phyloP scores from a whole-genome alignment of 306 rosid species.

The Vachellia pachyceras region DNA sequence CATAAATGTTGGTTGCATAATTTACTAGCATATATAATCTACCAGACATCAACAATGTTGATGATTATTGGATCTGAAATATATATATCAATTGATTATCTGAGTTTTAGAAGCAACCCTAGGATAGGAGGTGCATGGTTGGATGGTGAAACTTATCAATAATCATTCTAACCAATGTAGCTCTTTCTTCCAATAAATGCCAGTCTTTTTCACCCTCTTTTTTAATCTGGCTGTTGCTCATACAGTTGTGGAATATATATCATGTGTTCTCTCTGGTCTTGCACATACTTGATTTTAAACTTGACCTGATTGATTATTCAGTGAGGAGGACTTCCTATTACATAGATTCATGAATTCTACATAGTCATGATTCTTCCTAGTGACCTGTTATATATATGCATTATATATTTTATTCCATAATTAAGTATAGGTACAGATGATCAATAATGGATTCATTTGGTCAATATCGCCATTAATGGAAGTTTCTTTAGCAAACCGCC shows the following conservation, averaged over 20 bases:
- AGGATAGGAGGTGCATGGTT: constrained; percentile 16
- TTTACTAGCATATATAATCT: neutral
- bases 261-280: constrained; percentile 30
- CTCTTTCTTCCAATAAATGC: constrained; percentile 32
- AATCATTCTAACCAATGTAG: neutral
- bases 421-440: neutral
- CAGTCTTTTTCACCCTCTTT: constrained; percentile 31
- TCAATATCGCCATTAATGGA: neutral
- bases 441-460: constrained; percentile 14
- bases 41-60: constrained; percentile 1
- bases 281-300: constrained; percentile 39
- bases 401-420: constrained; percentile 9
- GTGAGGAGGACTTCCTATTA: constrained; percentile 31
- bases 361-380: constrained; percentile 37
- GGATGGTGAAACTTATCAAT: constrained; percentile 31
- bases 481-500: constrained; percentile 1
- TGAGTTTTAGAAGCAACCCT: constrained; percentile 24
- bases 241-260: constrained; percentile 6
- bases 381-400: neutral
- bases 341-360: constrained; percentile 34
- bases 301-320: constrained; percentile 36
- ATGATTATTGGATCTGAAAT: constrained; percentile 6
- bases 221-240: neutral
- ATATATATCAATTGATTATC: constrained; percentile 5
- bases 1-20: neutral